These are phyloP conservation scores for Aspergillus sp. DNA, from an alignment of 2,329 filamentous ascomycete species.

Conservation along the genomic window DNA sequence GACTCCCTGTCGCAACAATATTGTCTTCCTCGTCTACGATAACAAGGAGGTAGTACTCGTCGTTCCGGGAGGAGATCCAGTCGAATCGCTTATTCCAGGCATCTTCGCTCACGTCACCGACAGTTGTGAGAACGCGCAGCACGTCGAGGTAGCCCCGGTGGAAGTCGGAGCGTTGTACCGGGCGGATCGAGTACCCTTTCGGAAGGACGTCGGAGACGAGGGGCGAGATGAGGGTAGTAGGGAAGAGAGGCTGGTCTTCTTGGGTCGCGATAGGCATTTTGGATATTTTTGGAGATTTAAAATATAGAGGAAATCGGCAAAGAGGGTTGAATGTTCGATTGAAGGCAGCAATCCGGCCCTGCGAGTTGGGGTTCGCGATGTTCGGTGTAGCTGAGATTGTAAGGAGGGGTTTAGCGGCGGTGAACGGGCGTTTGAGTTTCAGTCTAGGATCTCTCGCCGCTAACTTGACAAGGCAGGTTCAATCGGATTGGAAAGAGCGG, in stretches of 20 bases:
- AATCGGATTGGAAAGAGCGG: neutral
- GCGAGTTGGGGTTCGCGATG: neutral
- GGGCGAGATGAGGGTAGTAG: conserved; percentile 72
- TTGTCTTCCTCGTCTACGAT: conserved; percentile 69
- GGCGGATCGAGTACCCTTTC: conserved; percentile 76
- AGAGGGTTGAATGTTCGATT: neutral
- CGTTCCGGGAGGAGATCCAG: conserved; percentile 72
- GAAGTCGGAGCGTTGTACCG: conserved; percentile 77
- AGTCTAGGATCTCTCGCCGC: neutral
- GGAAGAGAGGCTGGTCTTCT: conserved; percentile 67
- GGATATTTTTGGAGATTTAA: conserved; percentile 15
- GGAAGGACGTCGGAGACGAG: conserved; percentile 72
- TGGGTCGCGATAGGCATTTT: conserved; percentile 17
- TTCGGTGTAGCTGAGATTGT: neutral
- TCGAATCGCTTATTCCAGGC: conserved; percentile 78
- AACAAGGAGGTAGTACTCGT: conserved; percentile 82
- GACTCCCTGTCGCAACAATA: conserved; percentile 85
- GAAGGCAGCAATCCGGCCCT: neutral
- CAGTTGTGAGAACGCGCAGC: conserved; percentile 84
- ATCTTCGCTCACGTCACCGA: conserved; percentile 77
- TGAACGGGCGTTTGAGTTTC: neutral
- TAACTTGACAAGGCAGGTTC: neutral
- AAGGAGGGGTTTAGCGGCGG: conserved; percentile 1
- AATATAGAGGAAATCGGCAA: neutral
- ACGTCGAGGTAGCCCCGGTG: conserved; percentile 84